phyloP scores from a whole-genome alignment of 2,329 filamentous ascomycete species.

The Fusarium decemcellulare region DNA sequence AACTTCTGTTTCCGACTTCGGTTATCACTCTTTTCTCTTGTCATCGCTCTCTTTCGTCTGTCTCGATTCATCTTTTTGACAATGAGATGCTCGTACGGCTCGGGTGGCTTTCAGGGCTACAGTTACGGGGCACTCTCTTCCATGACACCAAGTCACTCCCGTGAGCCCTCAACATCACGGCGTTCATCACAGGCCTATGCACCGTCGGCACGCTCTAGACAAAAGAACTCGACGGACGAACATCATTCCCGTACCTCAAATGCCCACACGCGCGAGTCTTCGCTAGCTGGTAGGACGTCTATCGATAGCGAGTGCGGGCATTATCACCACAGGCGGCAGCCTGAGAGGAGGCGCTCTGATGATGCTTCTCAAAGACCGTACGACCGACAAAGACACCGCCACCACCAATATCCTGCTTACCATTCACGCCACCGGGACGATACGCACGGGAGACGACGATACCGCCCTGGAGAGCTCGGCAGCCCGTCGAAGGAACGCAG shows the following conservation, averaged over 20 bases:
- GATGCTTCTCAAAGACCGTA: slow-evolving; percentile 3
- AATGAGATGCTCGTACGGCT: slow-evolving; percentile 3
- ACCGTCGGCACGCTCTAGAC: neutral
- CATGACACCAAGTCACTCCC: neutral
- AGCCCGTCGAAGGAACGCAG: neutral
- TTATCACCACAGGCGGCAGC: neutral
- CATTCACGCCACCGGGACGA: slow-evolving; percentile 2
- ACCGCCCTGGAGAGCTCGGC: neutral
- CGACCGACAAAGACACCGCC: slow-evolving; percentile 10
- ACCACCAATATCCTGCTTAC: slow-evolving; percentile 12
- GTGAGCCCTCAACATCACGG: slow-evolving; percentile 1
- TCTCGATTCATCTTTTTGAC: neutral
- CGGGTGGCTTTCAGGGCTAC: slow-evolving; percentile 3
- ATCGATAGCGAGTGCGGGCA: slow-evolving; percentile 25
- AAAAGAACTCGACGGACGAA: slow-evolving; percentile 23
- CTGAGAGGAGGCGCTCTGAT: slow-evolving; percentile 1
- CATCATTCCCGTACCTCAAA: neutral
- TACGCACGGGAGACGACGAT: neutral
- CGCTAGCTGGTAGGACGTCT: slow-evolving; percentile 17
- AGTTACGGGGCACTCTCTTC: neutral
- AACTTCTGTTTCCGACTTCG: neutral
- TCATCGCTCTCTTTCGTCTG: neutral
- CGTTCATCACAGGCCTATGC: slow-evolving; percentile 10
- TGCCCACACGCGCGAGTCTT: slow-evolving; percentile 28
- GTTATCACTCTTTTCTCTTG: neutral